Evolutionary conservation across 768 basidiomycete genomes (phyloP), one percentile per base, ranked within the genome.

Genomic region (Hirschioporus abietinus): DNA sequence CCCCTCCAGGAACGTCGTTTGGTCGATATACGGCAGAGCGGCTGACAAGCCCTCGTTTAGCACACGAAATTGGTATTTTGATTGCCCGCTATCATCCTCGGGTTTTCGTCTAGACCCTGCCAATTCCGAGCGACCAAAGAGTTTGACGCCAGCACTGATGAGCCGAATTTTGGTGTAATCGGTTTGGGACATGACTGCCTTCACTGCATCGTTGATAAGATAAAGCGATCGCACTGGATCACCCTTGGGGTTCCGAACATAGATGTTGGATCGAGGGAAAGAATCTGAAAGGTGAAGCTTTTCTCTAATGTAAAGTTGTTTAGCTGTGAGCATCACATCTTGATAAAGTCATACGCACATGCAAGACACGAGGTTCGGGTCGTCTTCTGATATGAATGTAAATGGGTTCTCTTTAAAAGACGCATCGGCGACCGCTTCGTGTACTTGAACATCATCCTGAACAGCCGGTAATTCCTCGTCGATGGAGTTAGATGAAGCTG

Each of bases 71-170:
- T 87, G 84, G n/a, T 76, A 78, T 24, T 61, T 34, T 3, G 60
- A 18, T 34, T 6, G 30, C 24, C 30, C 30, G 9, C 17, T 15
- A 12, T 25, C 15, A 15, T 61, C 60, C 4, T 61, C 30, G 17
- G 25, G 3, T 5, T 61, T 61, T 15, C 42, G 42, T 52, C 42
- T 52, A 5, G 15, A 12, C 12, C 42, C 42, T 67, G 96, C 96
- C 75, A 99, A 96, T 73, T 93, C 60, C 2, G 30, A 25, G 12
- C 30, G 92, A 7, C 88, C 86, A 76, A 99, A 91, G 15, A 95
- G 88, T 76, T 97, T 96, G 57, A 95, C 95, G 23, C 97, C 97
- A n/a, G 92, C 91, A 17, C 92, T 88, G 71, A 95, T 89, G 64
- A 99, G 86, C 1, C 97, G 88, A 65, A 98, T 83, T 27, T 89